phyloP scores from a whole-genome alignment of 345 rosid species.

The Citrus medica region DNA sequence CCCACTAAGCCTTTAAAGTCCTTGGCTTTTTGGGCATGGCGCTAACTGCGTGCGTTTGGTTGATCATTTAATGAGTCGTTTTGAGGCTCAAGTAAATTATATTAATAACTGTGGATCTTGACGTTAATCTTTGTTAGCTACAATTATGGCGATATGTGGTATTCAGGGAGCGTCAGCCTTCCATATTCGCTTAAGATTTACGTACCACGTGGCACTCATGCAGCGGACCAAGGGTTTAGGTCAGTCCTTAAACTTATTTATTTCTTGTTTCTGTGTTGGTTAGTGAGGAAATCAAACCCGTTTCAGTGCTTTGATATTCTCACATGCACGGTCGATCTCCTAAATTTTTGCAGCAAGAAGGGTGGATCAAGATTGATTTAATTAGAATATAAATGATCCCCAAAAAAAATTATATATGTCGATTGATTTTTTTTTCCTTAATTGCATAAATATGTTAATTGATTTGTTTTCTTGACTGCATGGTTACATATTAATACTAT shows the following conservation, averaged over 20 bases:
- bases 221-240: neutral
- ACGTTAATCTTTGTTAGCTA: neutral
- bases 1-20: neutral
- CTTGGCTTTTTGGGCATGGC: neutral
- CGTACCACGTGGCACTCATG: neutral
- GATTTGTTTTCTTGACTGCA: neutral
- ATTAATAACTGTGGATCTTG: neutral
- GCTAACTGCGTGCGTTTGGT: neutral
- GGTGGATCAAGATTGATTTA: neutral
- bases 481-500: neutral
- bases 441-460: too few species aligned
- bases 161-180: neutral
- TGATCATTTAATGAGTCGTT: neutral
- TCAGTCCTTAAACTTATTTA: neutral
- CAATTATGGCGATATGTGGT: conserved; percentile 7
- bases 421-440: too few species aligned
- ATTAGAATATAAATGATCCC: neutral
- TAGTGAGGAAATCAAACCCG: neutral
- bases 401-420: too few species aligned
- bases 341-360: conserved; percentile 8
- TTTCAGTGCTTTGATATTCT: conserved; percentile 2
- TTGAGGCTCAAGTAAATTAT: neutral
- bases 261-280: neutral
- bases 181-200: neutral
- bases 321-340: conserved; percentile 3